Evolutionary conservation across 352 stramenopile species (phyloP).

Genomic region (Elongisporangium undulatum): DNA sequence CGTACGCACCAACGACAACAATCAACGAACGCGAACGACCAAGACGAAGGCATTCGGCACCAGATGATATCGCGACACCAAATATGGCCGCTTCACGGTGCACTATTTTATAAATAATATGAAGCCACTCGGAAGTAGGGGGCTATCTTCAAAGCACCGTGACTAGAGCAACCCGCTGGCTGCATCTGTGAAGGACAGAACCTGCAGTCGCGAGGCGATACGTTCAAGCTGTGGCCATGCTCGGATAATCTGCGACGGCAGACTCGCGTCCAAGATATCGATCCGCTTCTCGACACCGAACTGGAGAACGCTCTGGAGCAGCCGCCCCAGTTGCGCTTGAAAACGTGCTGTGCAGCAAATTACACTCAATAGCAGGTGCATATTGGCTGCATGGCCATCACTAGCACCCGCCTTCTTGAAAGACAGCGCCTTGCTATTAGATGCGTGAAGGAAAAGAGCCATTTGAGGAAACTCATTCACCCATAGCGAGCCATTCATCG

Average conservation of each 20-base stretch:
- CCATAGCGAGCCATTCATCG: constrained; percentile 23
- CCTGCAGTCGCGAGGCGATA: constrained; percentile 1
- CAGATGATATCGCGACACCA: background rate
- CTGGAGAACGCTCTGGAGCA: constrained; percentile 12
- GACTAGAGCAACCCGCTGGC: background rate
- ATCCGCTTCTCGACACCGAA: constrained; percentile 15
- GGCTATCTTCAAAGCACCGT: background rate
- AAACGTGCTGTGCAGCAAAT: constrained; percentile 9
- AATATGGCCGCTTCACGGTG: background rate
- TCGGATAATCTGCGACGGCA: constrained; percentile 6
- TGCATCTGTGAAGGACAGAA: constrained; percentile 3
- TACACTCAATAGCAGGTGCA: background rate
- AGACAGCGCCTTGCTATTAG: background rate
- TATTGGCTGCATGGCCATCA: background rate
- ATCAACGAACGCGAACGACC: background rate
- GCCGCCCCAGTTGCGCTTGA: background rate
- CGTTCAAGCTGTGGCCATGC: constrained; percentile 13
- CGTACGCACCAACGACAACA: background rate
- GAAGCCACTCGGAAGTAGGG: background rate
- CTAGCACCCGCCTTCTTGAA: background rate
- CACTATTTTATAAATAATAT: background rate
- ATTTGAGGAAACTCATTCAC: constrained; percentile 20
- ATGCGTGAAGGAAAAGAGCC: constrained; percentile 4
- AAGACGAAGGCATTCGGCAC: background rate
- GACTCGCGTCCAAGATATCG: constrained; percentile 16